Evolutionary conservation across 1,284 basidiomycete genomes (phyloP), one percentile per base, ranked within the genome.

Genomic region (Puccinia polysora): DNA sequence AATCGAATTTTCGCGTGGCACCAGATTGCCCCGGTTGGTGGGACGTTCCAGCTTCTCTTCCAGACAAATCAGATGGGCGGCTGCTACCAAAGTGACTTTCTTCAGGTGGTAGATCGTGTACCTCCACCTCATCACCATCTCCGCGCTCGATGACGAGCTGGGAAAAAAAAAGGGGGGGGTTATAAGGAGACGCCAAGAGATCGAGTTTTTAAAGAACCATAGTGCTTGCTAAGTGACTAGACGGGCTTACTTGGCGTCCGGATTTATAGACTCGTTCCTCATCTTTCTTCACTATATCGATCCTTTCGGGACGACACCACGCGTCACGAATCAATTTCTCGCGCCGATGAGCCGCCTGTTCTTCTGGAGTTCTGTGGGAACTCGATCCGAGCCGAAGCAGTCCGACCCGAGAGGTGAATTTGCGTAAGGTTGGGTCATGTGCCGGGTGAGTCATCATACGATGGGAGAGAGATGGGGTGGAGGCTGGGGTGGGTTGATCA

Each of bases 91-190:
- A 43, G 23, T 18, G 58, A 43, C 38, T 60, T 60, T 30, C 45
- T 60, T 45, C 52, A 7, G 23, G 53, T 12, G 36, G 50, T 5
- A 58, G 53, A 15, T 68, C 40, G n/a, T 56, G 52, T n/a, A 69
- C 67, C 50, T 69, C 67, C 15, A 69, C 67, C 32, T 69, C 67
- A 52, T 69, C 67, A 30, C 67, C 67, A 36, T 69, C 56, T 20
- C 67, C 67, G 18, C 67, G 38, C 36, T 69, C 67, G 25, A 69
- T 58, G 20, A 69, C 45, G 7, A 69, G 43, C 67, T 69, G 32
- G 23, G 20, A 20, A 25, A 40, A 2, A 20, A 45, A 23, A 59
- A 1, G 4, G 23, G 30, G 15, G 49, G 34, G 38, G n/a, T n/a
- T n/a, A n/a, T n/a, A n/a, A 28, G 15, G 18, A 30, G 25, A 58